A percentile compares a stretch with the other conserved stretches of the same genome.
phyloP scores from a whole-genome alignment of 108 stramenopile genomes.

The Pinguiococcus pyrenoidosus region DNA sequence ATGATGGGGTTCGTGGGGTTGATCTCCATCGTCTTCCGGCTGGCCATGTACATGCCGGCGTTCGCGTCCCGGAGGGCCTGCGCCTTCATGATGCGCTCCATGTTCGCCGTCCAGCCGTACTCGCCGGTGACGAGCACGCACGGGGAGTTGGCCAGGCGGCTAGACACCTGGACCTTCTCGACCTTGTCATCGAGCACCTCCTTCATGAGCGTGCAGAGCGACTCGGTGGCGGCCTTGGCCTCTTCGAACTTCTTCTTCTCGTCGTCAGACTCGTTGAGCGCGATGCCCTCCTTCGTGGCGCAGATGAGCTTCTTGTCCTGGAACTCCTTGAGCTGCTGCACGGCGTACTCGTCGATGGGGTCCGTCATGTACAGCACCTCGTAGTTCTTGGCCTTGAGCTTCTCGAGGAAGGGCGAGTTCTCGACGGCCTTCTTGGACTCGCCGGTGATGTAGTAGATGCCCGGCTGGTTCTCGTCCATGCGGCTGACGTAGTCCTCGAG shows the following conservation, averaged over 20 bases:
- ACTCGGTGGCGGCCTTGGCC: constrained; percentile 90
- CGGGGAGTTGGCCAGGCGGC: constrained; percentile 95
- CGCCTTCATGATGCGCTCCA: constrained; percentile 99
- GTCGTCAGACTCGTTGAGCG: constrained; percentile 78
- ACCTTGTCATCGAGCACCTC: constrained; percentile 99
- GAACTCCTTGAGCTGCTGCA: constrained; percentile 99
- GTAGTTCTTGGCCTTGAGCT: constrained; percentile 99
- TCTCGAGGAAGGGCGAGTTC: constrained; percentile 99
- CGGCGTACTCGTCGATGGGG: constrained; percentile 99
- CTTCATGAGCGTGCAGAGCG: constrained; percentile 99
- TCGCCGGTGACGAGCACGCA: constrained; percentile 98
- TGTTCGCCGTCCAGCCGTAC: constrained; percentile 99
- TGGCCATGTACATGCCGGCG: constrained; percentile 95
- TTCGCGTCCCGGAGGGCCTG: constrained; percentile 97
- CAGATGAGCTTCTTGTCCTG: constrained; percentile 99
- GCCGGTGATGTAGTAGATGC: constrained; percentile 99
- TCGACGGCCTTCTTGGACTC: constrained; percentile 97
- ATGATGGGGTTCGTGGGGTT: constrained; percentile 99
- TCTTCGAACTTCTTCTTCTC: constrained; percentile 97
- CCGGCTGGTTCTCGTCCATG: constrained; percentile 94
- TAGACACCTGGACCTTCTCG: constrained; percentile 98
- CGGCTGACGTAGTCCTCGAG: constrained; percentile 97
- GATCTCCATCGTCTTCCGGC: constrained; percentile 99
- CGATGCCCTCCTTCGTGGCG: constrained; percentile 98
- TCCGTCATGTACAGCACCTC: constrained; percentile 99